Conservation (phyloP, 257 asterid species). For the Avicennia marina region DNA sequence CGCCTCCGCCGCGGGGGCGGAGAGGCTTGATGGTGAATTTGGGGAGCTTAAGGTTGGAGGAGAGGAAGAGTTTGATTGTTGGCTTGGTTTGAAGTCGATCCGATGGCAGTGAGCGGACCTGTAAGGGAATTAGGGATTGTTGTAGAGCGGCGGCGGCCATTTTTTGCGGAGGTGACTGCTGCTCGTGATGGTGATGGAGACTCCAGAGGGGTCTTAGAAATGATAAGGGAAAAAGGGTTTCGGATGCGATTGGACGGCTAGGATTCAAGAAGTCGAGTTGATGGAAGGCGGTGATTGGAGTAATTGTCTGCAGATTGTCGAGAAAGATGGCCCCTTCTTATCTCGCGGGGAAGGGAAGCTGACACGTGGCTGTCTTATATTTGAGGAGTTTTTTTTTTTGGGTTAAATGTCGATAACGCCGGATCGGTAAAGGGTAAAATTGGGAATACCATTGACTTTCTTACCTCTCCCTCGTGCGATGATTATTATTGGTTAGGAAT, state of each 20-base stretch:
- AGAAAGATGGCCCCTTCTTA: slow-evolving; percentile 40
- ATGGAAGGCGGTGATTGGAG: slow-evolving; percentile 32
- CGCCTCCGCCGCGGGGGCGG: slow-evolving; percentile 23
- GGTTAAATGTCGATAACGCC: too few species aligned
- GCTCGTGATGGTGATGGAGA: not conserved
- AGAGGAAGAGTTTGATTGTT: slow-evolving; percentile 37
- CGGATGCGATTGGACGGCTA: slow-evolving; percentile 30
- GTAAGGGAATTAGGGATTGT: slow-evolving; percentile 55
- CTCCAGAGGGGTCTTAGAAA: not conserved
- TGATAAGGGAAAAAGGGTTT: slow-evolving; percentile 20
- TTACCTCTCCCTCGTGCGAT: too few species aligned
- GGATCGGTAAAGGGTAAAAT: too few species aligned
- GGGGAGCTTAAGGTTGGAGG: slow-evolving; percentile 41
- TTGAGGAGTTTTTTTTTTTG: not conserved
- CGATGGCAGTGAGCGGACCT: slow-evolving; percentile 35
- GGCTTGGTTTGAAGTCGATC: slow-evolving; percentile 28
- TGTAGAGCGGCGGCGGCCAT: slow-evolving; percentile 65
- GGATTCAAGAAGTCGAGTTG: slow-evolving; percentile 13
- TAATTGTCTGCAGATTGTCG: slow-evolving; percentile 29
- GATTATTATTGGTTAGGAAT: too few species aligned
- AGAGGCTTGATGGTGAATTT: slow-evolving; percentile 42
- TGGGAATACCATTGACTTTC: too few species aligned
- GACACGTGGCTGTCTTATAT: slow-evolving; percentile 32
- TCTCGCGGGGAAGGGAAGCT: slow-evolving; percentile 27
- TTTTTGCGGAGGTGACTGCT: slow-evolving; percentile 23